Conservation (phyloP, 129 eudicot species). For the Flaveria brownii region DNA sequence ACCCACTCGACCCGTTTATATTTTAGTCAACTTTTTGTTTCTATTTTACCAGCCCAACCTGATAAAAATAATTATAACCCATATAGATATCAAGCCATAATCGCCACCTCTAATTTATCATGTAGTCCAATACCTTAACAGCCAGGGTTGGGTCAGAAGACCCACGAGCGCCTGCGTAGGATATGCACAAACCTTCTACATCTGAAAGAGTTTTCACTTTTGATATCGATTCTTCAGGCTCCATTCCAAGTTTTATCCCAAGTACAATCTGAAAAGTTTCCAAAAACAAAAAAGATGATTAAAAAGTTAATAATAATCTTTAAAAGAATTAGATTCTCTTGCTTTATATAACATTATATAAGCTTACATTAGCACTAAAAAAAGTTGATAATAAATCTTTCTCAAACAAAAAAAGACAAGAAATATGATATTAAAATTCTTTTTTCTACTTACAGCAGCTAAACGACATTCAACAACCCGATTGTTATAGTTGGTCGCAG, state of each 20-base stretch:
- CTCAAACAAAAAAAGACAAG: neutral
- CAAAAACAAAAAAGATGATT: neutral
- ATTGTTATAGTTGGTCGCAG: constrained; percentile 80
- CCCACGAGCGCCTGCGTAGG: constrained; percentile 69
- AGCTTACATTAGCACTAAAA: neutral
- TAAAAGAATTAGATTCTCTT: neutral
- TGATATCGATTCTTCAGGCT: constrained; percentile 69
- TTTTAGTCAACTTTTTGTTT: too few relatives aligned
- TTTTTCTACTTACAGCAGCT: constrained; percentile 44
- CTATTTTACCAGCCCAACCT: too few relatives aligned
- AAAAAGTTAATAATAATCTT: neutral
- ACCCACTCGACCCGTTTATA: too few relatives aligned
- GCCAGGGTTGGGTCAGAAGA: constrained; percentile 89
- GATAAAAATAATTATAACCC: neutral
- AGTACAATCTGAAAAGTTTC: constrained; percentile 66
- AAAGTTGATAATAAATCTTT: neutral
- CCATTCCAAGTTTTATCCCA: constrained; percentile 86
- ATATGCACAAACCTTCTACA: constrained; percentile 83
- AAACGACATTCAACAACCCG: constrained; percentile 88
- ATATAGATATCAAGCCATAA: neutral
- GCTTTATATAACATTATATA: too few relatives aligned
- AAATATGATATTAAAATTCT: neutral
- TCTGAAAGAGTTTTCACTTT: constrained; percentile 87
- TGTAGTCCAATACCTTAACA: constrained; percentile 60
- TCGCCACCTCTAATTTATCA: neutral